Percentiles rank a stretch among this genome's conserved stretches.
These are phyloP conservation scores for Candida saitoana DNA, from an alignment of 805 yeast species.

Conservation along the genomic window DNA sequence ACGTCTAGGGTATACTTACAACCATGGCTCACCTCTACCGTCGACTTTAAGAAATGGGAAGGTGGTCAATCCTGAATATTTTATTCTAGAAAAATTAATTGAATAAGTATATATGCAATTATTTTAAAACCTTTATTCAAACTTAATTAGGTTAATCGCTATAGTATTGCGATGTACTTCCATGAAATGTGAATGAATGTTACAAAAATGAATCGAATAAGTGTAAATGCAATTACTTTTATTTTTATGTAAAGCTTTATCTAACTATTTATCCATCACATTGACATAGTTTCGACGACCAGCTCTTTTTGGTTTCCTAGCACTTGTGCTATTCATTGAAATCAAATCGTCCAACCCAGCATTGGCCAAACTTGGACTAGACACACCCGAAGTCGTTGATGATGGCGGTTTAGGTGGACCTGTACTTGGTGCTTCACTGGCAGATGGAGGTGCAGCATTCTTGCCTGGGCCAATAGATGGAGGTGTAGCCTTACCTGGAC, in stretches of 20 bases:
- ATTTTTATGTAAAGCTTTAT: slow-evolving; percentile 1
- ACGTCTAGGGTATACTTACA: slow-evolving; percentile 32
- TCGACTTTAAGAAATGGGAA: slow-evolving; percentile 36
- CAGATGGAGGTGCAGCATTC: slow-evolving; percentile 6
- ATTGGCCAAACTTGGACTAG: slow-evolving; percentile 26
- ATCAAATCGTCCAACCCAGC: slow-evolving; percentile 41
- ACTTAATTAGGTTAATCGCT: too few species aligned
- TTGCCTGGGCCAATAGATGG: too few species aligned
- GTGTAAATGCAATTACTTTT: neutral
- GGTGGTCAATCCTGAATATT: slow-evolving; percentile 41
- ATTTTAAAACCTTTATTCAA: too few species aligned
- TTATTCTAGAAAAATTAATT: slow-evolving; percentile 11
- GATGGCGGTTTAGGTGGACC: slow-evolving; percentile 10
- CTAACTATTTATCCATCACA: slow-evolving; percentile 20
- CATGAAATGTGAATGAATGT: too few species aligned
- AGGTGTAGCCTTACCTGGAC: slow-evolving; percentile 9
- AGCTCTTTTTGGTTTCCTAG: slow-evolving; percentile 25
- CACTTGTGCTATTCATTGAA: slow-evolving; percentile 25
- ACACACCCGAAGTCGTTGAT: slow-evolving; percentile 7
- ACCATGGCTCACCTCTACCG: slow-evolving; percentile 45
- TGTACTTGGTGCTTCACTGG: slow-evolving; percentile 10
- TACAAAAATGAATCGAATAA: neutral
- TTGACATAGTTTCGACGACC: slow-evolving; percentile 34
- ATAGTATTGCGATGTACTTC: too few species aligned
- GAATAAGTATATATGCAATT: neutral